Evolutionary conservation across 1,139 yeast genomes (phyloP), one percentile per base, ranked within the genome.

Genomic region (Lodderomyces theae): DNA sequence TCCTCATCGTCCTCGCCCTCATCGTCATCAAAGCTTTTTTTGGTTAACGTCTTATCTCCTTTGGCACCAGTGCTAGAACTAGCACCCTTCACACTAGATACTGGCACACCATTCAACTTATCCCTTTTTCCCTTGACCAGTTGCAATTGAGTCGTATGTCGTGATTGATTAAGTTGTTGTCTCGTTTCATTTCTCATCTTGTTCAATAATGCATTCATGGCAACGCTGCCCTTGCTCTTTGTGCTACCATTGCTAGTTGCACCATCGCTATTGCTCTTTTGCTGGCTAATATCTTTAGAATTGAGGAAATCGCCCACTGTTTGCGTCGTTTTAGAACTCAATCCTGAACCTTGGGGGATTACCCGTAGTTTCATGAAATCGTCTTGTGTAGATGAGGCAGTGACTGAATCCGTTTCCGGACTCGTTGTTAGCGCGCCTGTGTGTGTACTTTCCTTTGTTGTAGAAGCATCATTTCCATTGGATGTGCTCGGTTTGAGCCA

Each of bases 181-280:
- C 71, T 49, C n/a, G 50, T 52, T 10, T 50, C 57, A 38, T 64
- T 61, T 43, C 80, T 58, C 57, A 75, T 52, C 46, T 65, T 72
- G 48, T 75, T 76, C 58, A 67, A 57, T 45, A 77, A 61, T 1
- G 80, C 73, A 18, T 60, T 51, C 66, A 77, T 61, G 3, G 79
- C 72, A 43, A 21, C 16, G 30, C 35, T 56, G 60, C 35, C 35
- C 6, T 10, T 34, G 5, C 26, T 18, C 5, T 16, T 24, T 13
- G 19, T 21, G 5, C 24, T 28, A 5, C 15, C 22, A 12, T n/a
- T 25, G 5, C 24, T 17, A 4, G 34, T 5, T 18, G 24, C 30
- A 4, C 11, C 11, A 16, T 31, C 23, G n/a, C n/a, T n/a, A 2
- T 15, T 17, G 5, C 16, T 33, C 29, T 45, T 43, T 3, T 18